Evolutionary conservation across 176 grass and related monocot species (phyloP), one percentile per base, ranked within the genome.

Genomic region (Juncus inflexus): DNA sequence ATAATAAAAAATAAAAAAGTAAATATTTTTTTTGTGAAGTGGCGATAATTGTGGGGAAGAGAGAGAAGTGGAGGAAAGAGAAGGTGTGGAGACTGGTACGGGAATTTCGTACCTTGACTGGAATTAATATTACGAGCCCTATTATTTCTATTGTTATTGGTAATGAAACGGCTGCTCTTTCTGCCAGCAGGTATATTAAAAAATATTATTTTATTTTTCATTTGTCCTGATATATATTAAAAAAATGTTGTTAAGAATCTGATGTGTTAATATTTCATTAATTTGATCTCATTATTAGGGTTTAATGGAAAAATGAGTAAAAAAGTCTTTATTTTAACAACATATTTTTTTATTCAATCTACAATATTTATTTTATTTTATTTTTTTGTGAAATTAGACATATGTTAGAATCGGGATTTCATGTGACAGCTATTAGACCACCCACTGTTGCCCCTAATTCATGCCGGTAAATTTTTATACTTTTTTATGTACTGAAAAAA

Each of bases 91-190:
- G 52, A 71, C 77, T 86, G 37, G 92, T 97, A 15, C 70, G 77
- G 50, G 83, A 97, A 65, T 97, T 97, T 69, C 64, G 76, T 50
- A 83, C 75, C 66, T 72, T 91, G 62, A 88, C 87, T 10, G 79
- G 74, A 11, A 41, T 89, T 3, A 42, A 73, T 60, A 86, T 97
- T 74, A 77, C 67, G 12, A 97, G 87, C 79, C 92, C 87, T 50
- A 91, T 91, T 72, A 97, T 97, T 84, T 97, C 92, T 36, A 69
- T 97, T 63, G 68, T 97, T 49, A 79, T 91, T 55, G 92, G 87
- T 78, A 86, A 70, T 49, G 92, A 97, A 88, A 35, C 67, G 52
- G 87, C 80, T 42, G 87, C 87, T 49, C 82, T 97, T 28, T 75
- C 75, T 40, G 85, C 92, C 57, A 84, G 92, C 85, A 97, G 92